Evolutionary conservation across 2,329 filamentous ascomycete genomes (phyloP), one percentile per base, ranked within the genome.

Genomic region (Xylariaceae sp.): DNA sequence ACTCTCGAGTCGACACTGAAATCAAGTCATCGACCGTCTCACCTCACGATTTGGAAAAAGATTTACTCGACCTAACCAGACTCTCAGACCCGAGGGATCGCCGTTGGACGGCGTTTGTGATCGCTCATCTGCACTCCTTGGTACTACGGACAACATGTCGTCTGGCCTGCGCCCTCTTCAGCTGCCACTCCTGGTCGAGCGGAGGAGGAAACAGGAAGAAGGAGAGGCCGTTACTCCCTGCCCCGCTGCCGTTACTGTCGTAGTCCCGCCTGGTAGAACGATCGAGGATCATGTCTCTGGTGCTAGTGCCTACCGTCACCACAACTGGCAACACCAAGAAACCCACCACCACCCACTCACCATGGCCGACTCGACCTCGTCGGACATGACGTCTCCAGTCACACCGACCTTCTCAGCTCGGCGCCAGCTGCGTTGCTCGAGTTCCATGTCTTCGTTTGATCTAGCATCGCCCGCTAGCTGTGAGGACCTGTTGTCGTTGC

Each of bases 401-500:
- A 90, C 88, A 48, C 87, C 88, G 18, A 89, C 86, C 15, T 89
- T 88, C 69, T 87, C 81, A 2, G 74, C 86, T 53, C 82, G 82
- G 61, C 83, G 83, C 39, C 86, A 88, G 72, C 75, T 82, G 53
- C 82, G 86, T 67, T 84, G 83, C 67, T 82, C 86, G 23, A 93
- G 90, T 75, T 94, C 91, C 0, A 81, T 82, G 34, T 96, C 92
- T 1, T 96, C 92, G 4, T 78, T 90, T 58, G 87, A 89, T 58
- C 80, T 89, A 7, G 77, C 80, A 37, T 78, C 82, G 13, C 76
- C 80, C 17, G 70, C 73, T 3, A 75, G 75, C 66, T 71, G 71
- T 62, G 85, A 85, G 60, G 84, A 86, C 66, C 75, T 75, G 69
- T 75, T 74, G 63, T 87, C 80, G 57, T 87, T 80, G 61, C 87